Base-by-base conservation (phyloP, 2,329 filamentous ascomycete genomes). In the Seiridium unicorne region DNA sequence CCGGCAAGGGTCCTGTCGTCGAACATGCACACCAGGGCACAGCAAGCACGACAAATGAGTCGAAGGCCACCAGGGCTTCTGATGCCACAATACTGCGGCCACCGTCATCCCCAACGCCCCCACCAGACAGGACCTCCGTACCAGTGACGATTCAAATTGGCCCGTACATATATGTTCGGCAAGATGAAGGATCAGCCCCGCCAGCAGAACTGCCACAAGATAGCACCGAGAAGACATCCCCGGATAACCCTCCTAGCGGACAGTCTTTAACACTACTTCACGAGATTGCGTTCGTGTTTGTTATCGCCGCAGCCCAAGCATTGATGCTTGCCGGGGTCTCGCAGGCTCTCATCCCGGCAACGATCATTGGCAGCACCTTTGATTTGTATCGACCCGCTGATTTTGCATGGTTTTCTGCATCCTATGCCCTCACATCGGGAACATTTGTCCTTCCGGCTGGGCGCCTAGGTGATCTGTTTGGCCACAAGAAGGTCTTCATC, bases 361-460 rank as follows among this genome's bases (percentile, higher is more conserved):
- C 32, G 51, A 71, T 79, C 57, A 82, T 84, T 62, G 79, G 74
- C 13, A 62, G 70, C 18, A 74, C 73, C 40, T 76, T 84, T 44
- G 72, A 71, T 9, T 72, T 73, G 32, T 69, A 67, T 1, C 73
- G 73, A 55, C 73, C 77, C 3, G 79, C 75, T 31, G 70, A 79
- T 51, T 71, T 76, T 42, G 73, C 74, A 13, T 83, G 80, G 81
- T 70, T 80, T 36, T 73, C 79, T 55, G 79, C 81, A 10, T 77
- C 76, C 9, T 83, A 81, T 66, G 75, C 74, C 46, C 70, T 83
- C 47, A 80, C 79, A 0, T 75, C 79, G 2, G 80, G 81, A 9
- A 81, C 77, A 4, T 82, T 83, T 65, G 81, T 83, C 56, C 72
- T 83, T 7, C 65, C 80, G 3, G 76, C 79, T 1, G 81, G 81